These are phyloP conservation scores for Naganishia vaughanmartiniae DNA, from an alignment of 768 basidiomycete species.

Conservation along the genomic window DNA sequence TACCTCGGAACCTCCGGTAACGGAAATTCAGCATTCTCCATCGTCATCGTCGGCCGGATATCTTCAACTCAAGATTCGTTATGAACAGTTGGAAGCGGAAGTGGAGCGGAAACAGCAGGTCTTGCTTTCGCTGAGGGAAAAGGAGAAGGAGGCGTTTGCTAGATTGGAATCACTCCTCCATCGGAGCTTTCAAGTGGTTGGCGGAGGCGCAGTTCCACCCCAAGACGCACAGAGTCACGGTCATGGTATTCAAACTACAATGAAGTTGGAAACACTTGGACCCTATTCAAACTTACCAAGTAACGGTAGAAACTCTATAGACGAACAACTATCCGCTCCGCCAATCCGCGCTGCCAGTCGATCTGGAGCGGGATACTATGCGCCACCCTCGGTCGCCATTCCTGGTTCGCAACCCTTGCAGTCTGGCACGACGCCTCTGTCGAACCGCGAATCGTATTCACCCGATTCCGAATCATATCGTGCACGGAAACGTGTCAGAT, in stretches of 20 bases:
- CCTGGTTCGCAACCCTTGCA: not conserved
- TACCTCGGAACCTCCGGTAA: not conserved
- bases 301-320: not conserved
- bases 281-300: not conserved
- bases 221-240: not conserved
- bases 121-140: not conserved
- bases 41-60: not conserved
- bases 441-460: not conserved
- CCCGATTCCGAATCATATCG: conserved; percentile 10
- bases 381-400: not conserved
- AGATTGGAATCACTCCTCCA: conserved; percentile 6
- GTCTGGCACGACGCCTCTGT: not conserved
- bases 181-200: conserved; percentile 7
- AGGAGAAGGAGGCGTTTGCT: conserved; percentile 16
- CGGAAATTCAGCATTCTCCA: not conserved
- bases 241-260: too few species aligned
- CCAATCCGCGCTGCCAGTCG: not conserved
- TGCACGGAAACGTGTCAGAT: conserved; percentile 19
- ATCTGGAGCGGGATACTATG: not conserved
- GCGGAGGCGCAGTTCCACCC: not conserved
- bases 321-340: not conserved
- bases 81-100: conserved; percentile 13
- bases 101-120: conserved; percentile 16
- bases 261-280: not conserved
- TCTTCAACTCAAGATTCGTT: not conserved